Evolutionary conservation across 2,329 filamentous ascomycete species (phyloP).

Genomic region (Xylariaceae sp.): DNA sequence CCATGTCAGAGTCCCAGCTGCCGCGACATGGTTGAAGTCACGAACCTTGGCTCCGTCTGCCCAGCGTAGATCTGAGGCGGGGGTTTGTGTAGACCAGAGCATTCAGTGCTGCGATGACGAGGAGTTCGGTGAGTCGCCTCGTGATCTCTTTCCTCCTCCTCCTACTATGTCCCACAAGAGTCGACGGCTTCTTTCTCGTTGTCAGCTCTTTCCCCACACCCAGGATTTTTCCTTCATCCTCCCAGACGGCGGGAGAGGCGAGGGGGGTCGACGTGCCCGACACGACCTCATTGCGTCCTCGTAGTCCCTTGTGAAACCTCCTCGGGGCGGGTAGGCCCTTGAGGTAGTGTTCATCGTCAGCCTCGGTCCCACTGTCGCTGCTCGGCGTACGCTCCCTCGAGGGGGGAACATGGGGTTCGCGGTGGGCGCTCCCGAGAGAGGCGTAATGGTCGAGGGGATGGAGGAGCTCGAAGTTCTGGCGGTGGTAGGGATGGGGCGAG

Average conservation of each 20-base stretch:
- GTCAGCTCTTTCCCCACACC: too few species aligned
- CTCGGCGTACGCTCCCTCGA: slow-evolving; percentile 50
- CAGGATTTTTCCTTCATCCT: slow-evolving; percentile 32
- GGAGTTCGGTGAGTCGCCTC: slow-evolving; percentile 45
- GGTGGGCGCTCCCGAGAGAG: slow-evolving; percentile 10
- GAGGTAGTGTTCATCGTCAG: slow-evolving; percentile 86
- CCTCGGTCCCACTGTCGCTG: slow-evolving; percentile 90
- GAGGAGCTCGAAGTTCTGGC: slow-evolving; percentile 47
- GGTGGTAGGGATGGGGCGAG: slow-evolving; percentile 62
- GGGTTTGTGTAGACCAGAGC: slow-evolving; percentile 40
- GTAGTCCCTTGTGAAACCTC: slow-evolving; percentile 71
- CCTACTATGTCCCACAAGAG: too few species aligned
- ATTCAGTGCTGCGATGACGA: slow-evolving; percentile 42
- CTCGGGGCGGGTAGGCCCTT: slow-evolving; percentile 78
- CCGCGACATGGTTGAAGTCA: background rate
- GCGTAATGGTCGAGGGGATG: slow-evolving; percentile 37
- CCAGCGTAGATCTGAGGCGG: slow-evolving; percentile 37
- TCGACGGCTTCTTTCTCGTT: slow-evolving; percentile 13
- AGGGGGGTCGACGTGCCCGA: slow-evolving; percentile 51
- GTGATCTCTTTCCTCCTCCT: slow-evolving; percentile 44
- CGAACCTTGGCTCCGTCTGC: slow-evolving; percentile 42
- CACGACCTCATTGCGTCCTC: slow-evolving; percentile 47
- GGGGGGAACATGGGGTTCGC: slow-evolving; percentile 23
- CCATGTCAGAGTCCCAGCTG: too few species aligned
- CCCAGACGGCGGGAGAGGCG: slow-evolving; percentile 38